Conservation (phyloP, 2,329 filamentous ascomycete species). For the Phialophora verrucosa region DNA sequence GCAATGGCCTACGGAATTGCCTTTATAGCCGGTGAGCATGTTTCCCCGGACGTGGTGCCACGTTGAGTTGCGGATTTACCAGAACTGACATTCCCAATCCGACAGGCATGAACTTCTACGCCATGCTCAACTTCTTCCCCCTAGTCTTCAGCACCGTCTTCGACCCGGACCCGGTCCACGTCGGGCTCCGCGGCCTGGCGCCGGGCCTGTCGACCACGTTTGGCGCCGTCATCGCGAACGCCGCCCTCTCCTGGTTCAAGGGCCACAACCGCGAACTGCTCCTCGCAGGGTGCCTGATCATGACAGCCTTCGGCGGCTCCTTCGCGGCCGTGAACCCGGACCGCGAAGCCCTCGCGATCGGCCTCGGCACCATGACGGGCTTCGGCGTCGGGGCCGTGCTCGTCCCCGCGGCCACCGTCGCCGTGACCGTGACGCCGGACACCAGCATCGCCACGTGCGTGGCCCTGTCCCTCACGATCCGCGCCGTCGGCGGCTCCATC, state of each 20-base stretch:
- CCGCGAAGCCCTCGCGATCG: constrained; percentile 61
- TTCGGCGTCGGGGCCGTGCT: constrained; percentile 69
- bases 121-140: constrained; percentile 36
- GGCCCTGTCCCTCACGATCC: constrained; percentile 70
- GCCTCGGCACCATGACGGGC: constrained; percentile 64
- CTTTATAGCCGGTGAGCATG: constrained; percentile 27
- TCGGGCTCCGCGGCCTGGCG: constrained; percentile 31
- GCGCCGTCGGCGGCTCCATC: constrained; percentile 69
- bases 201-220: constrained; percentile 30
- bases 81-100: neutral
- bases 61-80: neutral
- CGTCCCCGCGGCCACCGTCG: constrained; percentile 34
- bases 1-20: constrained; percentile 34
- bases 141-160: constrained; percentile 27
- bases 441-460: constrained; percentile 72
- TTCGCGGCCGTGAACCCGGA: constrained; percentile 58
- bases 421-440: constrained; percentile 54
- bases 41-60: neutral
- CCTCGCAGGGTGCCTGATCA: constrained; percentile 22
- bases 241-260: constrained; percentile 31
- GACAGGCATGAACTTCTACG: constrained; percentile 36
- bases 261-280: constrained; percentile 31
- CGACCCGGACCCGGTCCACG: constrained; percentile 32
- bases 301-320: constrained; percentile 48
- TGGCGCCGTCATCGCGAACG: constrained; percentile 33